Percentiles rank a stretch among this genome's conserved stretches.
phyloP scores from a whole-genome alignment of 106 monocot species.

The Gastrodia elata region DNA sequence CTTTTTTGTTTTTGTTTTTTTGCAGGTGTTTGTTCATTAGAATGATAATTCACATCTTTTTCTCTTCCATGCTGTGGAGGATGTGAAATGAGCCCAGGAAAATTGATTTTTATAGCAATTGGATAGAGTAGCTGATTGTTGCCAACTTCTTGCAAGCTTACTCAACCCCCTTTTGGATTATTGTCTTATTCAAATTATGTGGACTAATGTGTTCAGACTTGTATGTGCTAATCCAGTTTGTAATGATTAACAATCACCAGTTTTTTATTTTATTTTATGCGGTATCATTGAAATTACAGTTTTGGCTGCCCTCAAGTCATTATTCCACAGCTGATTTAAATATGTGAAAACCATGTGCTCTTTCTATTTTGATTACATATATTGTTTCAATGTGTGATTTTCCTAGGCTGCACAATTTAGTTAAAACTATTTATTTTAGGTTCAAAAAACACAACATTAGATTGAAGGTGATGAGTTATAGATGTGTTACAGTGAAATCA shows the following conservation, averaged over 20 bases:
- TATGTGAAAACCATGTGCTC: not conserved
- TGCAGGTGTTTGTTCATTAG: not conserved
- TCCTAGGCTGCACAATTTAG: not conserved
- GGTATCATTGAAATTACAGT: not conserved
- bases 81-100: not conserved
- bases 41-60: not conserved
- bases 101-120: not conserved
- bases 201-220: constrained; percentile 64
- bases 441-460: not conserved
- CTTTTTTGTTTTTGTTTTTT: not conserved
- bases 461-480: not conserved
- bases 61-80: not conserved
- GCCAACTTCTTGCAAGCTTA: not conserved
- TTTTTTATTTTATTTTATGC: not conserved
- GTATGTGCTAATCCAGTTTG: constrained; percentile 17
- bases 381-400: not conserved
- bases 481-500: not conserved
- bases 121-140: constrained; percentile 4
- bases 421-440: not conserved
- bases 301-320: not conserved
- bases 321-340: not conserved
- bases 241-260: not conserved
- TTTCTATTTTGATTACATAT: not conserved
- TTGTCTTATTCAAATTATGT: constrained; percentile 25
- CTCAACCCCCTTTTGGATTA: not conserved